These are phyloP conservation scores for Chlorella sp. DNA, from an alignment of 139 green algal genomes.

Conservation along the genomic window DNA sequence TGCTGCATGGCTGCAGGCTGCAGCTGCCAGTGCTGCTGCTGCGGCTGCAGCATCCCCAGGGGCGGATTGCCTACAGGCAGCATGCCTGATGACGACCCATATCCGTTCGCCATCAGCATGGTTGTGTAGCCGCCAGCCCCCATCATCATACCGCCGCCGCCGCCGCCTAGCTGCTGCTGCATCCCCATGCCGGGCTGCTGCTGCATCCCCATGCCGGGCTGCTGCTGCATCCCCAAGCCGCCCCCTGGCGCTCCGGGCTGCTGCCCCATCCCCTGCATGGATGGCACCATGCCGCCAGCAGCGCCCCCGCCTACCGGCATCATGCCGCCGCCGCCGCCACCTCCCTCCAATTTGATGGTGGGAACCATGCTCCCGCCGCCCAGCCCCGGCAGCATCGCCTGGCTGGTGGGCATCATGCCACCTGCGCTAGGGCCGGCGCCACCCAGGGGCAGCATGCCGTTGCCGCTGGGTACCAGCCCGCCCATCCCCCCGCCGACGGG, in stretches of 20 bases:
- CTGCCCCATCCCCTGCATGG: neutral
- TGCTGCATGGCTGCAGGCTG: neutral
- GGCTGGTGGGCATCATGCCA: slow-evolving; percentile 24
- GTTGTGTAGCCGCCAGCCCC: neutral
- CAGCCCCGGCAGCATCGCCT: neutral
- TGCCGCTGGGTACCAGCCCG: neutral
- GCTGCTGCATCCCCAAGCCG: neutral
- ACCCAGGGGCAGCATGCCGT: slow-evolving; percentile 8
- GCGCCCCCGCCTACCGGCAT: slow-evolving; percentile 26
- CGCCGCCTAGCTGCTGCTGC: neutral
- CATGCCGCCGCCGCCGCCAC: slow-evolving; percentile 14
- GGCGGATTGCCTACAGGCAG: neutral
- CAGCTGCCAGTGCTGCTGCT: slow-evolving; percentile 5
- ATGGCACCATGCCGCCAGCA: slow-evolving; percentile 25
- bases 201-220: neutral
- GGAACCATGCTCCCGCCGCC: neutral
- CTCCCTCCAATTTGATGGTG: neutral
- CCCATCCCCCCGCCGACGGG: neutral
- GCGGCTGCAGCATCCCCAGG: neutral
- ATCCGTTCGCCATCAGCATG: neutral
- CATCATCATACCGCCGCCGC: neutral
- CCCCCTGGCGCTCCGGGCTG: slow-evolving; percentile 1
- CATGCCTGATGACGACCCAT: neutral
- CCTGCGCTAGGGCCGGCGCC: slow-evolving; percentile 35
- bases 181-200: neutral